Conservation (phyloP, 1,139 yeast species). For the Geotrichum reessii region DNA sequence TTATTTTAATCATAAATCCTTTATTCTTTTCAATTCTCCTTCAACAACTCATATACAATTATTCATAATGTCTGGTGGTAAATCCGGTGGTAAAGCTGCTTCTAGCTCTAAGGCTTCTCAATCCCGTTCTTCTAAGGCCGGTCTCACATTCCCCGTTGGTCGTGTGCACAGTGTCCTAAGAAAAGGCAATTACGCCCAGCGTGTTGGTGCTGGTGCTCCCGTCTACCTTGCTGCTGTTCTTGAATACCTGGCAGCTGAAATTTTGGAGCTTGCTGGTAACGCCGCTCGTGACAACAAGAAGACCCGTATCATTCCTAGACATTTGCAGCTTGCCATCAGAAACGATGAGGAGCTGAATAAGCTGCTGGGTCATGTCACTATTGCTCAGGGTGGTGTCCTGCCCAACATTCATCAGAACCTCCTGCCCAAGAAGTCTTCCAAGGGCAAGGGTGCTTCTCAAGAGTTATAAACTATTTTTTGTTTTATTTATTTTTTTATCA, state of each 20-base stretch:
- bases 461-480: conserved; percentile 13
- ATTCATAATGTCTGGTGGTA: conserved; percentile 87
- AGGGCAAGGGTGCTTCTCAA: conserved; percentile 19
- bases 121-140: conserved; percentile 97
- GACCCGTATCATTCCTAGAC: conserved; percentile 98
- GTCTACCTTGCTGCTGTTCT: conserved; percentile 93
- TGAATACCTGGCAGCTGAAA: conserved; percentile 95
- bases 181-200: conserved; percentile 98
- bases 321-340: conserved; percentile 95
- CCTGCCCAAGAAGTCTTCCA: conserved; percentile 31
- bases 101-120: conserved; percentile 86
- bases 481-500: conserved; percentile 1
- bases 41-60: conserved; percentile 10
- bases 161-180: conserved; percentile 96
- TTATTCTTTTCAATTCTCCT: neutral
- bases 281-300: conserved; percentile 98
- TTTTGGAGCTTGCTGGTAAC: conserved; percentile 96
- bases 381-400: conserved; percentile 97
- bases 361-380: conserved; percentile 86
- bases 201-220: conserved; percentile 98
- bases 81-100: conserved; percentile 93
- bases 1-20: conserved; percentile 17
- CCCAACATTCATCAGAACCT: conserved; percentile 92
- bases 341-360: conserved; percentile 96
- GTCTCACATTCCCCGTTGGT: conserved; percentile 98